Percentiles rank a stretch among this genome's conserved stretches.
phyloP scores from a whole-genome alignment of 2,329 filamentous ascomycete species.

The Alternaria sp. region DNA sequence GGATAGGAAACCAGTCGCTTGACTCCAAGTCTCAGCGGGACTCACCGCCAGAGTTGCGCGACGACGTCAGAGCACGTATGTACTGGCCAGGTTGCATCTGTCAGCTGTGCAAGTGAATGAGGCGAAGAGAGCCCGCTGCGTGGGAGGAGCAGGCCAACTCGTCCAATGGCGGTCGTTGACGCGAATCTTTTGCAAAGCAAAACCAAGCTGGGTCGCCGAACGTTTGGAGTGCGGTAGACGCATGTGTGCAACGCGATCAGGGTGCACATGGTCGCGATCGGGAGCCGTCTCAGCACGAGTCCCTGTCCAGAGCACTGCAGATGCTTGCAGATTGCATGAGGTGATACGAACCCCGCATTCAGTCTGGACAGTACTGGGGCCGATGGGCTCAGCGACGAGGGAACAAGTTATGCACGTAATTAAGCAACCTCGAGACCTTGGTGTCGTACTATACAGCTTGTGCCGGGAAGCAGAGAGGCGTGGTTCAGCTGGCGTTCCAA shows the following conservation, averaged over 20 bases:
- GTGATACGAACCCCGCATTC: constrained; percentile 16
- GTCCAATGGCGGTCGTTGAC: constrained; percentile 2
- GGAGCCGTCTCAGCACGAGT: background rate
- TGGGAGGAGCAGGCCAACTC: background rate
- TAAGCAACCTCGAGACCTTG: background rate
- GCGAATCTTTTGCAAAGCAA: constrained; percentile 7
- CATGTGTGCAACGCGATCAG: constrained; percentile 1
- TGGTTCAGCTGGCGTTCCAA: background rate
- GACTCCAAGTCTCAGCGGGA: constrained; percentile 21
- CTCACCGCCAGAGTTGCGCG: constrained; percentile 27
- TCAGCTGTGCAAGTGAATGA: constrained; percentile 1
- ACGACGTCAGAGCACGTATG: background rate
- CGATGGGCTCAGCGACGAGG: background rate
- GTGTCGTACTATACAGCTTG: constrained; percentile 1
- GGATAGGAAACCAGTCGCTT: constrained; percentile 19
- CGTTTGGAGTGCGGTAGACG: background rate
- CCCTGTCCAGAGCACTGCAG: constrained; percentile 6
- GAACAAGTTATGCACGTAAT: background rate
- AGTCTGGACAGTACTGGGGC: background rate
- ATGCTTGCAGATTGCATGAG: constrained; percentile 11
- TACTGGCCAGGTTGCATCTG: background rate
- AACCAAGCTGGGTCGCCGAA: background rate
- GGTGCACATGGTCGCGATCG: constrained; percentile 6
- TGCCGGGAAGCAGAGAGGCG: constrained; percentile 11
- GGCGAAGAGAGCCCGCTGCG: constrained; percentile 5